Conservation (phyloP, 2,329 filamentous ascomycete species). For the Exserohilum rostratum region DNA sequence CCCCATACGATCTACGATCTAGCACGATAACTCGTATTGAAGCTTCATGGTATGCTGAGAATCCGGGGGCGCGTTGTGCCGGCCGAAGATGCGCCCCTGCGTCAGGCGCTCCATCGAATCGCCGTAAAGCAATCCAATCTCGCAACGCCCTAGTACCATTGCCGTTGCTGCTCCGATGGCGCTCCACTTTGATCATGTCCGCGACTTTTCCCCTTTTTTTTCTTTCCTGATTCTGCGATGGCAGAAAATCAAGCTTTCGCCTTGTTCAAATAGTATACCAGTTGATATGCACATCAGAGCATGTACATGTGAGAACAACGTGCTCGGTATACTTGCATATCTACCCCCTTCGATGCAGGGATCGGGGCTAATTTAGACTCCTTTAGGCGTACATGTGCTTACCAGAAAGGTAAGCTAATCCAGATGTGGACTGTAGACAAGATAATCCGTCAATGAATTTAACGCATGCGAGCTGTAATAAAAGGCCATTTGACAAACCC, state of each 20-base stretch:
- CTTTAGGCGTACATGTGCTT: constrained; percentile 13
- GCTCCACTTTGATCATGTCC: neutral
- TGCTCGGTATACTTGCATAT: constrained; percentile 13
- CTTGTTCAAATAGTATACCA: too few species aligned
- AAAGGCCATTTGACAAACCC: neutral
- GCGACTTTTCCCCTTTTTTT: neutral
- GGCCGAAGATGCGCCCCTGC: constrained; percentile 8
- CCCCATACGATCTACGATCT: neutral
- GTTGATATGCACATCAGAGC: too few species aligned
- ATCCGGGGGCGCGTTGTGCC: neutral
- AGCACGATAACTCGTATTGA: neutral
- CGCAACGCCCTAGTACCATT: constrained; percentile 6
- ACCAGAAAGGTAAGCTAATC: constrained; percentile 8
- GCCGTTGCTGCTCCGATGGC: neutral
- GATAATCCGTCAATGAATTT: constrained; percentile 10
- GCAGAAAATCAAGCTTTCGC: too few species aligned
- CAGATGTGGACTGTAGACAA: constrained; percentile 8
- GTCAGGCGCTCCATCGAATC: constrained; percentile 20
- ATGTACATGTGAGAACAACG: constrained; percentile 9
- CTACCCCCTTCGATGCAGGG: constrained; percentile 9
- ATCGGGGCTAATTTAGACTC: neutral
- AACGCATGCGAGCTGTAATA: constrained; percentile 1
- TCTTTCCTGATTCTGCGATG: neutral
- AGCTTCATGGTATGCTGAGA: neutral
- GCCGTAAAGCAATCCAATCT: constrained; percentile 23